Conservation (phyloP, 768 basidiomycete species). For the Kwoniella sp. region DNA sequence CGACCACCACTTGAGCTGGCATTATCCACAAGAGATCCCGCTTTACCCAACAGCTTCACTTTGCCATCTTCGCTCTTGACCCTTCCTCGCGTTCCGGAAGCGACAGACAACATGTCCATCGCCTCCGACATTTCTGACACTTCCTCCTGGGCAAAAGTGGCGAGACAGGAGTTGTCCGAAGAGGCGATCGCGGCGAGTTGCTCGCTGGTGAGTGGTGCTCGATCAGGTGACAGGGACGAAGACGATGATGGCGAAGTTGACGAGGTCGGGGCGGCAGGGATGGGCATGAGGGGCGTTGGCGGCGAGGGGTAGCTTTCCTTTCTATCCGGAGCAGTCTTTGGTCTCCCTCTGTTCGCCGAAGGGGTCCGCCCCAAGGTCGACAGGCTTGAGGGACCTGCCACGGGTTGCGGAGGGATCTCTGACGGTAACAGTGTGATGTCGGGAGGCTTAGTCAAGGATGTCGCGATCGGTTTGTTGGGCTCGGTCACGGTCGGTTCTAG, state of each 20-base stretch:
- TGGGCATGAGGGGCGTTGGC: not conserved
- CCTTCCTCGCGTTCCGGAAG: conserved; percentile 5
- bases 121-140: conserved; percentile 21
- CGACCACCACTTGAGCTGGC: not conserved
- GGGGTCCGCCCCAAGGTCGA: conserved; percentile 18
- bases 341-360: conserved; percentile 31
- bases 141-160: conserved; percentile 18
- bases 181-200: conserved; percentile 11
- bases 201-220: not conserved
- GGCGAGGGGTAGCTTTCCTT: conserved; percentile 11
- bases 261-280: no score
- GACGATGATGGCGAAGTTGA: no score
- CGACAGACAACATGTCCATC: conserved; percentile 36
- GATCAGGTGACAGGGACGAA: conserved; percentile 13
- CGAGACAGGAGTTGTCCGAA: conserved; percentile 24
- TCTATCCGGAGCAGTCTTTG: conserved; percentile 37
- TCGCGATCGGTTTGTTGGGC: not conserved
- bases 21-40: conserved; percentile 27
- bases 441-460: not conserved
- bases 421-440: not conserved
- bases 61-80: conserved; percentile 6
- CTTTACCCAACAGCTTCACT: conserved; percentile 25
- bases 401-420: conserved; percentile 4
- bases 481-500: conserved; percentile 27
- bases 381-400: conserved; percentile 15